Conservation (phyloP, 345 rosid genomes). For the Barbarea vulgaris region DNA sequence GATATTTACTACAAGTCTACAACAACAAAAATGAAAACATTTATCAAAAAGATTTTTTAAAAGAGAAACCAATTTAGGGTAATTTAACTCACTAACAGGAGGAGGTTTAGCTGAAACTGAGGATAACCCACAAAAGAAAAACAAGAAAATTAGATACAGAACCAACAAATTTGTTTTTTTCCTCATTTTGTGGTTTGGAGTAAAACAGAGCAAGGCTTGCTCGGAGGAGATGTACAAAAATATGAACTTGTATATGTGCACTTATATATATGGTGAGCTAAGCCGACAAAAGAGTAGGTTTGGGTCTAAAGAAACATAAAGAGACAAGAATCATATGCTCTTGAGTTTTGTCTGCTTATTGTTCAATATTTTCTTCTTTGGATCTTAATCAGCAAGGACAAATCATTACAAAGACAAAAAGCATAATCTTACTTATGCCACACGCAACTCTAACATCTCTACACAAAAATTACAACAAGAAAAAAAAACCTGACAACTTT, state of each 20-base stretch:
- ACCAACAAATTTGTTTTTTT: slow-evolving; percentile 20
- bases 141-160: slow-evolving; percentile 46
- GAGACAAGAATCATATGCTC: slow-evolving; percentile 44
- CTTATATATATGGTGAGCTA: slow-evolving; percentile 14
- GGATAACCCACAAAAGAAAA: slow-evolving; percentile 58
- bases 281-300: slow-evolving; percentile 40
- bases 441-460: slow-evolving; percentile 35
- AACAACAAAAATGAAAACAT: not conserved
- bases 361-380: slow-evolving; percentile 23
- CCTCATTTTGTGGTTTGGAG: slow-evolving; percentile 1
- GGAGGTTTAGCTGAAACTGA: slow-evolving; percentile 84
- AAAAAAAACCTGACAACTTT: slow-evolving; percentile 2
- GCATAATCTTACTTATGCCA: slow-evolving; percentile 33
- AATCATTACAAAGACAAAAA: slow-evolving; percentile 27
- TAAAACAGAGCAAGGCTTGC: slow-evolving; percentile 9
- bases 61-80: not conserved
- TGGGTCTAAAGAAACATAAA: slow-evolving; percentile 36
- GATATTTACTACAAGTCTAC: not conserved
- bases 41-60: not conserved
- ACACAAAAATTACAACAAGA: slow-evolving; percentile 20
- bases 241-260: not conserved
- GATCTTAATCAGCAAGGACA: slow-evolving; percentile 25
- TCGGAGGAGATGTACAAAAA: not conserved
- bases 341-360: slow-evolving; percentile 35
- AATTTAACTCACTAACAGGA: slow-evolving; percentile 68